Conservation (phyloP, 176 grass and related monocot genomes). For the Areca catechu region DNA sequence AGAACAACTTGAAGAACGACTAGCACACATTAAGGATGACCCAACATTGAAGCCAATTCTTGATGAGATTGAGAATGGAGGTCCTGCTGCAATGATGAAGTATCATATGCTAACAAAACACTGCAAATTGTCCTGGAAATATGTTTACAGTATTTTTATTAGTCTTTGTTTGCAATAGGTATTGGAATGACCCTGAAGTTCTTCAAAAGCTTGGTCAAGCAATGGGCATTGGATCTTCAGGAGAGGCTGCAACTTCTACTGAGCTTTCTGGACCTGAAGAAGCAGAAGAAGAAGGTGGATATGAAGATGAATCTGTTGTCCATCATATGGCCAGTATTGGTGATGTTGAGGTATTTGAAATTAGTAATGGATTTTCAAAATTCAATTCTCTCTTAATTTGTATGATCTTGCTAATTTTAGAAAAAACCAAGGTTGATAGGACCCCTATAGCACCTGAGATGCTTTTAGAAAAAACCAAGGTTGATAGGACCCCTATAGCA, state of each 20-base stretch:
- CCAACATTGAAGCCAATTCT: slow-evolving; percentile 78
- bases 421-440: no score
- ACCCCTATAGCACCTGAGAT: no score
- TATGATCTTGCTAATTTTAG: no score
- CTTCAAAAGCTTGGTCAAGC: slow-evolving; percentile 90
- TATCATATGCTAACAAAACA: slow-evolving; percentile 29
- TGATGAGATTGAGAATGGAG: slow-evolving; percentile 78
- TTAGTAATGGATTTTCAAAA: no score
- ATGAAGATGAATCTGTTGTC: slow-evolving; percentile 80
- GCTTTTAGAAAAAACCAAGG: no score
- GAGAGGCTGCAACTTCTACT: slow-evolving; percentile 33
- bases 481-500: no score
- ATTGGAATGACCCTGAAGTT: slow-evolving; percentile 93
- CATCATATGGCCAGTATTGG: slow-evolving; percentile 85
- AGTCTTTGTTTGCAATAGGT: slow-evolving; percentile 38
- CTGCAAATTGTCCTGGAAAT: no score
- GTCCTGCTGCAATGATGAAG: slow-evolving; percentile 93
- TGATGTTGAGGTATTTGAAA: slow-evolving; percentile 64
- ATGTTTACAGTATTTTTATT: not conserved
- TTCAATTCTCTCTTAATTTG: no score
- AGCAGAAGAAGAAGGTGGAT: slow-evolving; percentile 39
- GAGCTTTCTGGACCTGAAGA: slow-evolving; percentile 55
- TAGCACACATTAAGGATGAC: slow-evolving; percentile 78
- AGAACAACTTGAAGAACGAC: slow-evolving; percentile 77
- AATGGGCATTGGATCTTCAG: slow-evolving; percentile 58